These are phyloP conservation scores for Zancudomyces culisetae DNA, from an alignment of 371 early-diverging fungal genomes.

Conservation along the genomic window DNA sequence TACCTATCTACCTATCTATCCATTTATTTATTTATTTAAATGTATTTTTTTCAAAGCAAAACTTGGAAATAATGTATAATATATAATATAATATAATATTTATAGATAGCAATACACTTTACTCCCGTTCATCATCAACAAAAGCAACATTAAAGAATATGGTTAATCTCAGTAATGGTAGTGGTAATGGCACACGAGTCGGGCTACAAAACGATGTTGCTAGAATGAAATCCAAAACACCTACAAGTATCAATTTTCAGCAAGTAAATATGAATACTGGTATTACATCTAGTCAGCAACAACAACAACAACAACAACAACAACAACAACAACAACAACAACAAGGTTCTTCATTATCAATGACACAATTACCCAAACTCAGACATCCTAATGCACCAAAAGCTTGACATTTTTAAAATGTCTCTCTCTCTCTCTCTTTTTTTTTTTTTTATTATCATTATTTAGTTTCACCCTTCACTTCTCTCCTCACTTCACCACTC, in stretches of 20 bases:
- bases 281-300: neutral
- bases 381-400: neutral
- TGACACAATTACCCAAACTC: neutral
- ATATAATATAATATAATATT: no score
- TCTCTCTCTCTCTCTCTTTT: no score
- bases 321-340: neutral
- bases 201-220: neutral
- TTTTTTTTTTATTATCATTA: no score
- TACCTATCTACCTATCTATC: neutral
- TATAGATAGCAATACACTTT: no score
- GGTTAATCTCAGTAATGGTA: no score
- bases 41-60: no score
- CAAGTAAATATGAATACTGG: neutral
- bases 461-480: no score
- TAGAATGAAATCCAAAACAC: neutral
- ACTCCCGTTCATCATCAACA: no score
- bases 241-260: neutral
- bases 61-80: no score
- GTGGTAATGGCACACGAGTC: no score
- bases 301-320: neutral
- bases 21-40: slow-evolving; percentile 10
- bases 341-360: neutral
- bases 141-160: no score
- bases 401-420: neutral
- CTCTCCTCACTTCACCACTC: no score